phyloP scores from a whole-genome alignment of 495 filamentous ascomycete genomes.

The Friedmanniomyces endolithicus region DNA sequence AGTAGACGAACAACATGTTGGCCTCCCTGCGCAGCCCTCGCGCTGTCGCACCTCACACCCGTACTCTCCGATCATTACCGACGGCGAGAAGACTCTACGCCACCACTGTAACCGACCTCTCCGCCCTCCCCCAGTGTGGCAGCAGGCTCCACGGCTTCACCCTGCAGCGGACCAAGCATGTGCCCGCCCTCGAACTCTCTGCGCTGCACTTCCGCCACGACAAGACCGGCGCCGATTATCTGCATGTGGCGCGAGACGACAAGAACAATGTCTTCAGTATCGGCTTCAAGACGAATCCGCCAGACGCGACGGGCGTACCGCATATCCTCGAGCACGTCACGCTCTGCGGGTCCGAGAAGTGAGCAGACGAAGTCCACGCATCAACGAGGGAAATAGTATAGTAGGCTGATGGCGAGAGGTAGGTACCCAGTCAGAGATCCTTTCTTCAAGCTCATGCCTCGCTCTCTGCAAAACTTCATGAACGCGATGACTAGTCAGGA shows the following conservation, averaged over 20 bases:
- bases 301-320: slow-evolving; percentile 88
- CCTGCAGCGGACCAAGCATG: slow-evolving; percentile 70
- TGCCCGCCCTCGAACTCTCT: slow-evolving; percentile 85
- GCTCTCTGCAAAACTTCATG: slow-evolving; percentile 97
- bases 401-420: slow-evolving; percentile 23
- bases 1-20: too few relatives aligned
- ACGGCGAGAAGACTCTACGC: slow-evolving; percentile 36
- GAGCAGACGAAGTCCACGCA: slow-evolving; percentile 16
- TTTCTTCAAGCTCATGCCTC: slow-evolving; percentile 92
- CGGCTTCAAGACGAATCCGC: slow-evolving; percentile 96
- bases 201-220: slow-evolving; percentile 82
- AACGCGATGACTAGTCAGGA: slow-evolving; percentile 94
- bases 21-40: neutral
- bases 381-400: neutral
- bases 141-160: slow-evolving; percentile 89
- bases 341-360: slow-evolving; percentile 94
- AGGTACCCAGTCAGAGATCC: slow-evolving; percentile 94
- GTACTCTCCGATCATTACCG: neutral
- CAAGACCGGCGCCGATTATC: slow-evolving; percentile 86
- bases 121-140: slow-evolving; percentile 60
- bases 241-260: slow-evolving; percentile 88
- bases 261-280: slow-evolving; percentile 99
- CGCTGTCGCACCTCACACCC: slow-evolving; percentile 7
- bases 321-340: slow-evolving; percentile 98
- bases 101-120: slow-evolving; percentile 58